These are phyloP conservation scores for Mycosphaerella arachidis DNA, from an alignment of 2,329 filamentous ascomycete genomes.

Conservation along the genomic window DNA sequence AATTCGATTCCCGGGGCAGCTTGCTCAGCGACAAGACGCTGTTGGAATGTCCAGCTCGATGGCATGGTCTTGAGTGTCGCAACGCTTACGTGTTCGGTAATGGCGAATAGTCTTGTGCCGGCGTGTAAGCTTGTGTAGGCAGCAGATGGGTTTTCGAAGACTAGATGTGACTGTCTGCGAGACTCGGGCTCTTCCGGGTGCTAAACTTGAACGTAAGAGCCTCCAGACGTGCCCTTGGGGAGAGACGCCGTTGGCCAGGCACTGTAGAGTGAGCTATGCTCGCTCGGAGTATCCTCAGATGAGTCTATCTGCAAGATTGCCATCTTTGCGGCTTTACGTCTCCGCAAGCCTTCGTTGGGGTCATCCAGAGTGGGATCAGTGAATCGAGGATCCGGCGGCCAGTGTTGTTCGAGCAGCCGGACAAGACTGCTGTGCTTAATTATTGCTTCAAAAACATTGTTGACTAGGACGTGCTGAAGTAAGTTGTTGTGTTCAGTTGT, in stretches of 20 bases:
- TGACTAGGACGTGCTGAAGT: no score
- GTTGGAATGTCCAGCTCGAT: conserved; percentile 25
- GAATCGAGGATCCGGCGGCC: not conserved
- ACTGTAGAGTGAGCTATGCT: conserved; percentile 25
- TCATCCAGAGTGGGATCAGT: not conserved
- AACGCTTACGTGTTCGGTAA: conserved; percentile 41
- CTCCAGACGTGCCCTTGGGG: not conserved
- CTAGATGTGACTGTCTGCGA: not conserved
- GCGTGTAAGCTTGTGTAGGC: not conserved
- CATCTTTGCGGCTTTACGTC: conserved; percentile 1
- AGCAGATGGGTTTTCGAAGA: not conserved
- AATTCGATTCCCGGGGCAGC: conserved; percentile 7
- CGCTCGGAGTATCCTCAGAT: conserved; percentile 19
- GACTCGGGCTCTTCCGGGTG: not conserved
- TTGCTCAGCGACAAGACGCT: conserved; percentile 17
- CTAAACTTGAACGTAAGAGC: not conserved
- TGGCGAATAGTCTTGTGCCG: conserved; percentile 40
- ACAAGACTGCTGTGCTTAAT: no score
- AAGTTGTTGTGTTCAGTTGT: no score
- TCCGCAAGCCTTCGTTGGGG: not conserved
- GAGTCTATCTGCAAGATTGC: conserved; percentile 9
- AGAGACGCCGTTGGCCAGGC: not conserved
- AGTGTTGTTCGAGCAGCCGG: not conserved
- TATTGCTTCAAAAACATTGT: no score
- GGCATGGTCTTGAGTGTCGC: conserved; percentile 37